A percentile compares a stretch with the other conserved stretches of the same genome.
Conservation (phyloP, 192 early-diverging fungal species). For the Backusella sp. region DNA sequence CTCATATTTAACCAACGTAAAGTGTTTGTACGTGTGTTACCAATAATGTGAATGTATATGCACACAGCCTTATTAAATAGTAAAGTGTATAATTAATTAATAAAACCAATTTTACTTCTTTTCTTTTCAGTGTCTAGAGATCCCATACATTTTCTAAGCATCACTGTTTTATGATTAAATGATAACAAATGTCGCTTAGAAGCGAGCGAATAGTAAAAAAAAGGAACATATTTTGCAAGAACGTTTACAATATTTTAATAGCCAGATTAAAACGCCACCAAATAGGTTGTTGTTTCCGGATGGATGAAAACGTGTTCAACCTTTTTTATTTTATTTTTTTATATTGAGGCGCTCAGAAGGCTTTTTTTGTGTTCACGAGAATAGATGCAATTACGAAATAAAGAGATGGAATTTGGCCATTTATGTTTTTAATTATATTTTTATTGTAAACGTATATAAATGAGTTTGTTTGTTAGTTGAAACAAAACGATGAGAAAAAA, state of each 20-base stretch:
- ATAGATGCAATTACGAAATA: neutral
- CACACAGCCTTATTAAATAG: neutral
- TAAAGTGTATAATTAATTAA: too few relatives aligned
- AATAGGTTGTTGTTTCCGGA: neutral
- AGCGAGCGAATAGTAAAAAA: neutral
- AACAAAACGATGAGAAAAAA: neutral
- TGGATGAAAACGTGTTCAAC: neutral
- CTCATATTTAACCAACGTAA: neutral
- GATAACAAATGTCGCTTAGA: neutral
- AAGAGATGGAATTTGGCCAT: neutral
- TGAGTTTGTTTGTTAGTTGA: neutral
- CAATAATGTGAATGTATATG: neutral
- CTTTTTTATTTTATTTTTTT: too few relatives aligned
- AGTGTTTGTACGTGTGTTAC: neutral
- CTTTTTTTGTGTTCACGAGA: neutral
- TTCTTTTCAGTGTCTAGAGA: too few relatives aligned
- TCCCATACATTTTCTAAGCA: neutral
- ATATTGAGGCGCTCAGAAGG: neutral
- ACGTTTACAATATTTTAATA: neutral
- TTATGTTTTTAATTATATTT: neutral
- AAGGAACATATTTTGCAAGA: neutral
- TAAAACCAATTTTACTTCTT: too few relatives aligned
- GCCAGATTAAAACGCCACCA: neutral
- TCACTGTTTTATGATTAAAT: neutral
- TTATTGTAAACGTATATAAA: neutral